Conservation (phyloP, 2,329 filamentous ascomycete genomes). For the Alternaria ethzedia region DNA sequence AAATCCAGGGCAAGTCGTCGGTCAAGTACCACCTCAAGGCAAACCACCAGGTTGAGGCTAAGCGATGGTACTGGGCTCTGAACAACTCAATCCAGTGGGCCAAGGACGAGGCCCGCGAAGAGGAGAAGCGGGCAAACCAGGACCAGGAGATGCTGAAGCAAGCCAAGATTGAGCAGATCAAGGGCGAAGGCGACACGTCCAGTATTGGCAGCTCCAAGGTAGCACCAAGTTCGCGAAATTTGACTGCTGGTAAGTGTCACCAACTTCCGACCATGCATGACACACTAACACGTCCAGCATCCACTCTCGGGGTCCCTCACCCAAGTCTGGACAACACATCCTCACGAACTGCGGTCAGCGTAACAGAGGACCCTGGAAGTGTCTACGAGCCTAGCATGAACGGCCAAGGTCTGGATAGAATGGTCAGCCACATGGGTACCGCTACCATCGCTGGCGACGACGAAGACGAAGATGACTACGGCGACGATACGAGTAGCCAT, state of each 20-base stretch:
- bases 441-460: slow-evolving; percentile 64
- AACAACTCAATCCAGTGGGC: slow-evolving; percentile 99
- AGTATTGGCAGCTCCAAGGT: slow-evolving; percentile 47
- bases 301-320: slow-evolving; percentile 57
- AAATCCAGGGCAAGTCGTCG: slow-evolving; percentile 96
- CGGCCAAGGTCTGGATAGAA: slow-evolving; percentile 60
- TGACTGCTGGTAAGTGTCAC: slow-evolving; percentile 37
- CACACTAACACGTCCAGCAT: slow-evolving; percentile 30
- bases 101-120: slow-evolving; percentile 94
- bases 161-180: slow-evolving; percentile 76
- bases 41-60: slow-evolving; percentile 97
- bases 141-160: slow-evolving; percentile 76
- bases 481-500: slow-evolving; percentile 79
- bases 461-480: slow-evolving; percentile 73
- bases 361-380: slow-evolving; percentile 62
- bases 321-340: slow-evolving; percentile 46
- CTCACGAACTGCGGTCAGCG: slow-evolving; percentile 54
- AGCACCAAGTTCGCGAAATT: slow-evolving; percentile 29
- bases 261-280: not conserved
- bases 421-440: slow-evolving; percentile 57
- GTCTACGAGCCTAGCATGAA: slow-evolving; percentile 64
- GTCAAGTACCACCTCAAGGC: slow-evolving; percentile 98
- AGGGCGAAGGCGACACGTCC: slow-evolving; percentile 49
- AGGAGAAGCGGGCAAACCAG: slow-evolving; percentile 76
- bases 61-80: slow-evolving; percentile 98